A percentile compares a stretch with the other conserved stretches of the same genome.
Evolutionary conservation across 2,329 filamentous ascomycete genomes (phyloP).

Genomic region (Claviceps sp.): DNA sequence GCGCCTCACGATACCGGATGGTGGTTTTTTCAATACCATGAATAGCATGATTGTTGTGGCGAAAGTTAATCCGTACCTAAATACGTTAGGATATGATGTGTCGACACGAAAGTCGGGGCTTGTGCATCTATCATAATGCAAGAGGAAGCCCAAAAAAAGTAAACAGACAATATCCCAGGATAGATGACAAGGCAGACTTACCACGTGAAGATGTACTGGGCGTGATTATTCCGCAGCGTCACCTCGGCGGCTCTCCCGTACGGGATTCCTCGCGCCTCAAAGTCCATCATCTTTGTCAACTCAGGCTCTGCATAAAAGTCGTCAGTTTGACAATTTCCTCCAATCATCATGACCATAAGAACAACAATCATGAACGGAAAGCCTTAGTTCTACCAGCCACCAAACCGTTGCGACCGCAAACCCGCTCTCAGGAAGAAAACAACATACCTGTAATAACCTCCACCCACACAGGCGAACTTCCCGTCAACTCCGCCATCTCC

Average conservation of each 20-base stretch:
- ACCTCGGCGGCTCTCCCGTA: constrained; percentile 82
- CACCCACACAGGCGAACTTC: constrained; percentile 83
- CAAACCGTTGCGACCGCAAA: no score
- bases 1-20: constrained; percentile 56
- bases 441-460: constrained; percentile 81
- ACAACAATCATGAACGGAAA: neutral
- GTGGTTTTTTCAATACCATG: constrained; percentile 84
- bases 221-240: constrained; percentile 89
- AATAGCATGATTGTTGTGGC: constrained; percentile 93
- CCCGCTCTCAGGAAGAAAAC: no score
- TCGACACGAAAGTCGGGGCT: neutral
- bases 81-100: neutral
- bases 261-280: constrained; percentile 69
- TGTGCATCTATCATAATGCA: neutral
- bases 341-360: neutral
- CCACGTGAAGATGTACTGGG: constrained; percentile 99
- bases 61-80: constrained; percentile 70
- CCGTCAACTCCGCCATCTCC: constrained; percentile 76
- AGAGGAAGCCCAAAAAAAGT: neutral
- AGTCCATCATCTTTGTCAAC: constrained; percentile 60
- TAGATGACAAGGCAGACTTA: constrained; percentile 31
- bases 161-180: no score
- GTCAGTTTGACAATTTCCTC: neutral
- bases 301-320: constrained; percentile 50
- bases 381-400: no score